Evolutionary conservation across 2,329 filamentous ascomycete species (phyloP), one percentile per base, ranked within the genome.

Genomic region (Botrytis squamosa): DNA sequence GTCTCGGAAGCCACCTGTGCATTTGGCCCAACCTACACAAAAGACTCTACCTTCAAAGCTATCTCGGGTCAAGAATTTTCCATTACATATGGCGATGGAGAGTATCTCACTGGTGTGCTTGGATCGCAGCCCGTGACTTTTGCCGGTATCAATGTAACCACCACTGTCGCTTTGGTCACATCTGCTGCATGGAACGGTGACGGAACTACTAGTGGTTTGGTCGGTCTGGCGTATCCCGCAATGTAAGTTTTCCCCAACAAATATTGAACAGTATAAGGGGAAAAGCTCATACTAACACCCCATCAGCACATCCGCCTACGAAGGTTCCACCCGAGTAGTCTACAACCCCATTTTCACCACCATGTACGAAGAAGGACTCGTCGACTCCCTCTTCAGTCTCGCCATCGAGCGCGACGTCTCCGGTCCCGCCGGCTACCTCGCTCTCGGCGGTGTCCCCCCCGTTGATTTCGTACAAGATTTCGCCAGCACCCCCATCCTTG

Each of bases 301-400:
- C 22, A 33, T 29, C 52, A 76, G 75, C 60, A 88, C 75, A 57
- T 71, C 59, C n/a, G 71, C 71, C 6, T 78, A 74, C 42, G 55
- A 60, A 7, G 75, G 75, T 18, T 76, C 76, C 73, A 64, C 78
- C 73, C 71, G 66, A 63, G 70, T 79, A 3, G 68, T 79, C 1
- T 88, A 89, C 80, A 82, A 84, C 69, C 85, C 86, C 0, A 77
- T 88, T 22, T 84, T 88, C 76, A 84, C 82, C 16, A 85, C 81
- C 65, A 85, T 88, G 83, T 84, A 83, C 77, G 79, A 83, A 65
- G 78, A 84, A 46, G 82, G 83, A 33, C 78, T 84, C 25, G 83
- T 85, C 18, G 78, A 82, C 0, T 82, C 85, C 0, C 77, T 85
- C 22, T 88, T 87, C 81, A 85, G 83, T 76, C 80, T 88, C n/a